These are phyloP conservation scores for Aureobasidium sp. DNA, from an alignment of 2,329 filamentous ascomycete species.

Conservation along the genomic window DNA sequence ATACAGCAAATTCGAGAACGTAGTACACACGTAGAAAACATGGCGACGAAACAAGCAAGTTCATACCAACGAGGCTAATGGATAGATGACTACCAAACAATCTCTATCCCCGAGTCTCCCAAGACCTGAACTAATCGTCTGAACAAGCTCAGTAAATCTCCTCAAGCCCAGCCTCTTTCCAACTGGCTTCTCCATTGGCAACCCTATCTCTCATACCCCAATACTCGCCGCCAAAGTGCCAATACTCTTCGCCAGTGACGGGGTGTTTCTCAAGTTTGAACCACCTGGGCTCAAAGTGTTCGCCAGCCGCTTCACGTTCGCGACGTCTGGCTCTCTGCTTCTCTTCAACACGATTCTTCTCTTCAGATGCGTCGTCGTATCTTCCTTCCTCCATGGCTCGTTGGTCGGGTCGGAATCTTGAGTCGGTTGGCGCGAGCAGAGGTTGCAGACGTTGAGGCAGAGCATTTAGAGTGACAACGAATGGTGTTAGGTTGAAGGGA, in stretches of 20 bases:
- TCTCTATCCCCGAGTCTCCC: not conserved
- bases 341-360: constrained; percentile 93
- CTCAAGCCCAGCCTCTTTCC: constrained; percentile 60
- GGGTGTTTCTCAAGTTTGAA: constrained; percentile 68
- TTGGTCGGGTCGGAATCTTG: constrained; percentile 86
- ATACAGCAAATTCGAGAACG: no score
- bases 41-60: no score
- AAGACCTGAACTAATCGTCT: not conserved
- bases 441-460: constrained; percentile 72
- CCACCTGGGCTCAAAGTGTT: constrained; percentile 80
- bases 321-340: constrained; percentile 73
- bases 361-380: constrained; percentile 84
- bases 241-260: constrained; percentile 80
- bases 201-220: constrained; percentile 69
- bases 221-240: constrained; percentile 83
- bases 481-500: constrained; percentile 95
- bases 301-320: constrained; percentile 65
- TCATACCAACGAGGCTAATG: no score
- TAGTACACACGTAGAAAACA: no score
- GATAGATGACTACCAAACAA: no score
- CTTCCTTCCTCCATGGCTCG: constrained; percentile 97
- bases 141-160: constrained; percentile 55
- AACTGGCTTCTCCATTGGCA: constrained; percentile 52
- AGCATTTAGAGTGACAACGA: constrained; percentile 90
- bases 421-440: constrained; percentile 84